Conservation (phyloP, 2,329 filamentous ascomycete genomes). For the Annulohypoxylon truncatum region DNA sequence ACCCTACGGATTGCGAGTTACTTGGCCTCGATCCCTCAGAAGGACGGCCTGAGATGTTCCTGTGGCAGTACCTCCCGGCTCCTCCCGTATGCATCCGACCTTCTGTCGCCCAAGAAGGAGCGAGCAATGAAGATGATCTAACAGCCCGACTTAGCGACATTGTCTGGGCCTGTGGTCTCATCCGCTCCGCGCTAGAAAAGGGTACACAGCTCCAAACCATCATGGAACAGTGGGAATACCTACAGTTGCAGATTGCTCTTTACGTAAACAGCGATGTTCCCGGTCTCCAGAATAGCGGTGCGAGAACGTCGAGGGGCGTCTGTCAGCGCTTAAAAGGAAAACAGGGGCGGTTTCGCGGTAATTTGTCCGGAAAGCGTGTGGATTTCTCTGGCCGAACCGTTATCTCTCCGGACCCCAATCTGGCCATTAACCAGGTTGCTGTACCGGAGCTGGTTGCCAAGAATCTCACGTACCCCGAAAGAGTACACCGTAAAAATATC, state of each 20-base stretch:
- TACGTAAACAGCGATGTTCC: slow-evolving; percentile 98
- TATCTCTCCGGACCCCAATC: slow-evolving; percentile 95
- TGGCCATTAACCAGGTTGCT: slow-evolving; percentile 93
- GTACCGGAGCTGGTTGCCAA: slow-evolving; percentile 92
- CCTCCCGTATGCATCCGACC: slow-evolving; percentile 94
- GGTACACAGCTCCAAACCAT: slow-evolving; percentile 88
- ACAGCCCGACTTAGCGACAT: slow-evolving; percentile 98
- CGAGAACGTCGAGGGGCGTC: slow-evolving; percentile 91
- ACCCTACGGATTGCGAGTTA: slow-evolving; percentile 86
- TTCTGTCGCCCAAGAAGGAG: slow-evolving; percentile 91
- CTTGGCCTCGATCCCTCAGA: slow-evolving; percentile 88
- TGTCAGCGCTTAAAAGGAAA: slow-evolving; percentile 97
- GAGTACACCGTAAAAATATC: slow-evolving; percentile 86
- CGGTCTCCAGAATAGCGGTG: slow-evolving; percentile 87
- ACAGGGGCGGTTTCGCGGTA: slow-evolving; percentile 95
- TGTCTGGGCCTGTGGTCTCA: slow-evolving; percentile 88
- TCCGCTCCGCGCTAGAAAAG: slow-evolving; percentile 83
- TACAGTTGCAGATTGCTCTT: slow-evolving; percentile 95
- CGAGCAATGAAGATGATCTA: slow-evolving; percentile 95
- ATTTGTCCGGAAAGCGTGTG: slow-evolving; percentile 96
- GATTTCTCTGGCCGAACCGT: slow-evolving; percentile 98
- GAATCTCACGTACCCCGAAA: slow-evolving; percentile 95
- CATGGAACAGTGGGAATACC: slow-evolving; percentile 98
- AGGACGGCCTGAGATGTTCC: slow-evolving; percentile 93
- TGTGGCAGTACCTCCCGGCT: slow-evolving; percentile 96